Evolutionary conservation across 164 flowering plant genomes (phyloP), one percentile per base, ranked within the genome.

Genomic region (Magnolia changhungtana): DNA sequence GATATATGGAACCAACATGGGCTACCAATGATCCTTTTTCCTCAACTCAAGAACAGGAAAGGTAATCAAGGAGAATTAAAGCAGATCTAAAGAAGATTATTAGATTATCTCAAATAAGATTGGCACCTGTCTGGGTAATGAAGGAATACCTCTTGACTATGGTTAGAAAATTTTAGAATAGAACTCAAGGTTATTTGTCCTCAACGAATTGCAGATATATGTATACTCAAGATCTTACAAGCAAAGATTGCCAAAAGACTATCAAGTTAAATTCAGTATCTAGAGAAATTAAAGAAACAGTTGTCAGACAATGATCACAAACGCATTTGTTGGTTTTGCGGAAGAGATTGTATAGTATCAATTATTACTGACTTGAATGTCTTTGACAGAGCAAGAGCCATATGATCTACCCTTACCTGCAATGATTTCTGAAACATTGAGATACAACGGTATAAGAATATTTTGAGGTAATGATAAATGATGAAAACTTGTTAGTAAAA

Each of bases 251-350:
- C 27, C 27, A 24, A 24, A 24, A 24, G 27, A 24, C 1, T 24
- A 24, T 24, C 27, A 24, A 24, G 67, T 64, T n/a, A 64, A 19
- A 65, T 65, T 23, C 67, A 65, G 23, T 5, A 9, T 65, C 23
- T 65, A 65, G 67, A 65, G 67, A 9, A 20, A 11, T 65, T 65
- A 24, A 31, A 8, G 37, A 73, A 31, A 73, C 45, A 10, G 4
- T 24, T 24, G 2, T 8, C 10, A 27, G 19, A 16, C 8, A 7
- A 24, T 24, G 27, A 24, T 24, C 27, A n/a, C 10, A 37, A 16
- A 27, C 31, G 90, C 99, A 90, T 96, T n/a, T n/a, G n/a, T n/a
- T 94, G 99, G 85, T 96, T 97, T 68, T 92, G 98, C 18, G 99
- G 99, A 73, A 96, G 97, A 77, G 91, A 88, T 69, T 90, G 95